These are phyloP conservation scores for Rhodotorula glutinis DNA, from an alignment of 1,284 basidiomycete species.

Conservation along the genomic window DNA sequence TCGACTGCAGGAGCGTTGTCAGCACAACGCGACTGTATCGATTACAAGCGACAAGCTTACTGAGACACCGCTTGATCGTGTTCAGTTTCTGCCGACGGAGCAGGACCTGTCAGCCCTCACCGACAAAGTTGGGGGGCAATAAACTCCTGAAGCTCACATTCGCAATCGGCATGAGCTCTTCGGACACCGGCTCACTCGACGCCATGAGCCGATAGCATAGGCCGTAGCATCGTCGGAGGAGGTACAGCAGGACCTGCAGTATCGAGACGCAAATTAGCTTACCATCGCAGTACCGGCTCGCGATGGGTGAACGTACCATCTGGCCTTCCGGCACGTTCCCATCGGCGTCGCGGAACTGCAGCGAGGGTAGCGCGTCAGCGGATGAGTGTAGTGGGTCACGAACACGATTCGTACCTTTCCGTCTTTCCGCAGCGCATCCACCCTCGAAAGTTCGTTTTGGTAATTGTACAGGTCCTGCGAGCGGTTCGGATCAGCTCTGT, in stretches of 20 bases:
- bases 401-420: conserved; percentile 58
- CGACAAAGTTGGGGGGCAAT: background rate
- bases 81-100: conserved; percentile 35
- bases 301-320: conserved; percentile 60
- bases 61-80: conserved; percentile 43
- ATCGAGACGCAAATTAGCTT: background rate
- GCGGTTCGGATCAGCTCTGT: no score
- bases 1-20: conserved; percentile 69
- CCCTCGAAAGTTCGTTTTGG: conserved; percentile 88
- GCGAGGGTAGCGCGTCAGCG: background rate
- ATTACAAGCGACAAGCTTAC: conserved; percentile 29
- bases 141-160: conserved; percentile 56
- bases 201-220: conserved; percentile 91
- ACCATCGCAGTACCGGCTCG: no score
- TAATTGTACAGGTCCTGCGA: conserved; percentile 57
- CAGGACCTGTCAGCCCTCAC: background rate
- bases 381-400: background rate
- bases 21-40: background rate
- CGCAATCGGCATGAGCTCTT: conserved; percentile 51
- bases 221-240: conserved; percentile 91
- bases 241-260: conserved; percentile 77
- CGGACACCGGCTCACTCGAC: conserved; percentile 88
- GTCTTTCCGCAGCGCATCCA: conserved; percentile 91
- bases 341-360: conserved; percentile 79
- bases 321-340: conserved; percentile 87